A percentile compares a stretch with the other conserved stretches of the same genome.
Evolutionary conservation across 2,329 filamentous ascomycete genomes (phyloP).

Genomic region (Exophiala sideris): DNA sequence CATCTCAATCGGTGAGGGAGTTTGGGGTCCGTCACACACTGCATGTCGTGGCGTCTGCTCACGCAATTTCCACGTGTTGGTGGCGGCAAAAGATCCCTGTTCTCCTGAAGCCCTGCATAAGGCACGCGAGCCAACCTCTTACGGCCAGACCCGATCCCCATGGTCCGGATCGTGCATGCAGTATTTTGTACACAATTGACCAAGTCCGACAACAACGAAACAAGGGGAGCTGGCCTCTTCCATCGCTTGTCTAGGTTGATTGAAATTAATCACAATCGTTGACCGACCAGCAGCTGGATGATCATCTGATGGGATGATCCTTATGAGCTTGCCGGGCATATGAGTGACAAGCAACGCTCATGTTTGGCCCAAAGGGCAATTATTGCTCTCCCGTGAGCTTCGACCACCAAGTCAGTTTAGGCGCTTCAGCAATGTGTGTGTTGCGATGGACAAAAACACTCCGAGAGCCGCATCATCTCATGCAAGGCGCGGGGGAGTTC

Average conservation of each 20-base stretch:
- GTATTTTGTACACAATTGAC: neutral
- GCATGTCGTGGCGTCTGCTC: conserved; percentile 19
- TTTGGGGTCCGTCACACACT: conserved; percentile 3
- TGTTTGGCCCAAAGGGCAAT: no score
- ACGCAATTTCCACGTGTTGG: conserved; percentile 25
- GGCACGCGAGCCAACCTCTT: conserved; percentile 2
- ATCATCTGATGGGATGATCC: no score
- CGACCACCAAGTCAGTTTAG: no score
- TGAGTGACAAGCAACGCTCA: no score
- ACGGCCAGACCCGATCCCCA: conserved; percentile 19
- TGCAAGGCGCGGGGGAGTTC: no score
- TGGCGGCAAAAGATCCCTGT: conserved; percentile 6
- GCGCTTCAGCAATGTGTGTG: neutral
- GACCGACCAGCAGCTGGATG: no score
- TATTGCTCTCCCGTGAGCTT: no score
- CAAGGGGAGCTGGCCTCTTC: neutral
- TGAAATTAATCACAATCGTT: no score
- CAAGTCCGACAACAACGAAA: neutral
- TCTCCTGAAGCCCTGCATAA: conserved; percentile 11
- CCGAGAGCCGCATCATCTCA: no score
- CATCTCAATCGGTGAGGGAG: conserved; percentile 4
- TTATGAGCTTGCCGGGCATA: no score
- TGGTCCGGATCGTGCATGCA: conserved; percentile 2
- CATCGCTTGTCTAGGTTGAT: no score
- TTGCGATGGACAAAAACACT: neutral